phyloP scores from a whole-genome alignment of 306 rosid genomes.

The Vigna reflexopilosa region DNA sequence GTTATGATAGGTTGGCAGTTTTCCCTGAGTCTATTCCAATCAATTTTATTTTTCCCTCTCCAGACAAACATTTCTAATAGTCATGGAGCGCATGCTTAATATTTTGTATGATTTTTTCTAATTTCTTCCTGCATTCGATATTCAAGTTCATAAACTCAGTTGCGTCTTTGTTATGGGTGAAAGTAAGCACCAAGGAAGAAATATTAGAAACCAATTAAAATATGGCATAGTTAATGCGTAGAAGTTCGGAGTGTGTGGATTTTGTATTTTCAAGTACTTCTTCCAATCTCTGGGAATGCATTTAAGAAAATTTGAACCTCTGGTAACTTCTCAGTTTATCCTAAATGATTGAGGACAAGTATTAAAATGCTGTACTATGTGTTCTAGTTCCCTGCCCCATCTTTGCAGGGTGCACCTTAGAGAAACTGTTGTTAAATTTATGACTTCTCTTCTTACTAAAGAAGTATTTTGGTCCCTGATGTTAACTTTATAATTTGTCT shows the following conservation, averaged over 20 bases:
- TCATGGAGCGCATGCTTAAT: slow-evolving; percentile 26
- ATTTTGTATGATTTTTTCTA: background rate
- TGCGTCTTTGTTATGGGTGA: slow-evolving; percentile 11
- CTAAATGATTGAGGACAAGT: slow-evolving; percentile 18
- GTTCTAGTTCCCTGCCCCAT: slow-evolving; percentile 5
- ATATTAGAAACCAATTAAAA: slow-evolving; percentile 33
- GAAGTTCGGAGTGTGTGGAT: background rate
- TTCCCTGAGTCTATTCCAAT: slow-evolving; percentile 21
- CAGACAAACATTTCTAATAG: slow-evolving; percentile 12
- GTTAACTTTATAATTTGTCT: slow-evolving; percentile 24
- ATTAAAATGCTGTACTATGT: slow-evolving; percentile 17
- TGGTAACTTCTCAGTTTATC: slow-evolving; percentile 22
- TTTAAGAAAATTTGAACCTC: slow-evolving; percentile 37
- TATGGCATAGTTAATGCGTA: slow-evolving; percentile 17
- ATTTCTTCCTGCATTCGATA: slow-evolving; percentile 26
- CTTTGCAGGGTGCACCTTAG: slow-evolving; percentile 23
- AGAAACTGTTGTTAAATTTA: slow-evolving; percentile 17
- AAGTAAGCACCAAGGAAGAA: slow-evolving; percentile 18
- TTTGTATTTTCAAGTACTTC: slow-evolving; percentile 10
- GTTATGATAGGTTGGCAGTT: slow-evolving; percentile 86
- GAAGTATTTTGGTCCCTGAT: slow-evolving; percentile 46
- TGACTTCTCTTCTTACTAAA: slow-evolving; percentile 38
- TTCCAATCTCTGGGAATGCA: background rate
- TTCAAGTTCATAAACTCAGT: slow-evolving; percentile 23
- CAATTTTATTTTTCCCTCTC: background rate